Conservation (phyloP, 164 flowering plant species). For the Tinospora cordifolia region DNA sequence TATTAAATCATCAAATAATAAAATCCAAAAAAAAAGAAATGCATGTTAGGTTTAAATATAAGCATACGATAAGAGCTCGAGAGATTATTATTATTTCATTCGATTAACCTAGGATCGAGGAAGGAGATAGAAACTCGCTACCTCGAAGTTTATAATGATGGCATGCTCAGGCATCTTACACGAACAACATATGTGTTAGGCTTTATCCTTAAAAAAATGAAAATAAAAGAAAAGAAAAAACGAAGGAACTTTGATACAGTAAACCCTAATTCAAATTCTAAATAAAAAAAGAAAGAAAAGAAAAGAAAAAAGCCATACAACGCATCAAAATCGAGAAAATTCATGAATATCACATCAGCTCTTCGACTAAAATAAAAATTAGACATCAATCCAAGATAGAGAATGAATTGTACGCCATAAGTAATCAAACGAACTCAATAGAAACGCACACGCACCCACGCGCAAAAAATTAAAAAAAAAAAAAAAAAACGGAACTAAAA, state of each 20-base stretch:
- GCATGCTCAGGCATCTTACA: conserved; percentile 10
- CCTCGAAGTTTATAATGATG: not conserved
- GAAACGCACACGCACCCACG: no score
- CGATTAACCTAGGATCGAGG: not conserved
- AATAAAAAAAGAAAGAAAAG: not conserved
- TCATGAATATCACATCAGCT: not conserved
- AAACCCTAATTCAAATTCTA: conserved; percentile 15
- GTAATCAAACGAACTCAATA: not conserved
- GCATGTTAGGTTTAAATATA: not conserved
- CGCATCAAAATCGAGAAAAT: not conserved
- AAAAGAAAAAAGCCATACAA: not conserved
- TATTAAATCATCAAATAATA: conserved; percentile 7
- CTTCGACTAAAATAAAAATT: not conserved
- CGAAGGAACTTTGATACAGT: conserved; percentile 1
- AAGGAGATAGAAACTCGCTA: not conserved
- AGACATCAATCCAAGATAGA: not conserved
- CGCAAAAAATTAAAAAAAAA: no score
- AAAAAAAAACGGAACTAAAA: not conserved
- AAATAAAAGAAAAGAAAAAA: not conserved
- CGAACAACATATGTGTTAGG: not conserved
- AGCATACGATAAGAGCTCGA: not conserved
- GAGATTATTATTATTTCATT: not conserved
- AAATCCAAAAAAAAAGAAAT: not conserved
- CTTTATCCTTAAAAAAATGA: not conserved
- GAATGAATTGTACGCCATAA: not conserved